Percentiles rank a stretch among this genome's conserved stretches.
These are phyloP conservation scores for Leccinum disarticulatum DNA, from an alignment of 768 basidiomycete species.

Conservation along the genomic window DNA sequence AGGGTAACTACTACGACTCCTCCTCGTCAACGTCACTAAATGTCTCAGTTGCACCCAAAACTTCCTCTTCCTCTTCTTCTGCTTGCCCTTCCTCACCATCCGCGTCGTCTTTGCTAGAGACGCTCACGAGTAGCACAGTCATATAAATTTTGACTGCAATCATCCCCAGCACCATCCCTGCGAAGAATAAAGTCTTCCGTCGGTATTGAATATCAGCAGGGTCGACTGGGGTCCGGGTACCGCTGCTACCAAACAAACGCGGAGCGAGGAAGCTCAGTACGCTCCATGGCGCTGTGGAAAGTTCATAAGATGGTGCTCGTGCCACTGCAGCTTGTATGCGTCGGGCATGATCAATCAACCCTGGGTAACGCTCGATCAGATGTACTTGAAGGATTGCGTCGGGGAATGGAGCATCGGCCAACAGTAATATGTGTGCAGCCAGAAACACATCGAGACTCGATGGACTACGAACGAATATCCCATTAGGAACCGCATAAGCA, in stretches of 20 bases:
- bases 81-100: slow-evolving; percentile 10
- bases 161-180: slow-evolving; percentile 44
- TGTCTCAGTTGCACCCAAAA: not conserved
- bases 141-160: slow-evolving; percentile 38
- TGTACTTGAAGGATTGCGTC: slow-evolving; percentile 58
- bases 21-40: slow-evolving; percentile 21
- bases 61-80: slow-evolving; percentile 12
- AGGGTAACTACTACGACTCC: not conserved
- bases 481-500: not conserved
- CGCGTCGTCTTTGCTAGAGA: not conserved
- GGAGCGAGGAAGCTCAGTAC: slow-evolving; percentile 41
- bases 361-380: slow-evolving; percentile 54
- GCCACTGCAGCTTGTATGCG: slow-evolving; percentile 41
- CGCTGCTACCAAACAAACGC: slow-evolving; percentile 21
- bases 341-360: slow-evolving; percentile 57
- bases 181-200: slow-evolving; percentile 54
- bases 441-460: slow-evolving; percentile 64
- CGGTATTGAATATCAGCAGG: slow-evolving; percentile 47
- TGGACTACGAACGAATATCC: slow-evolving; percentile 39
- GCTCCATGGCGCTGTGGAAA: slow-evolving; percentile 19
- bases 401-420: slow-evolving; percentile 58
- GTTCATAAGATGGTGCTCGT: slow-evolving; percentile 26
- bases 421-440: slow-evolving; percentile 66
- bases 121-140: not conserved
- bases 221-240: slow-evolving; percentile 21